Evolutionary conservation across 2,329 filamentous ascomycete species (phyloP), one percentile per base, ranked within the genome.

Genomic region (Pyricularia grisea): DNA sequence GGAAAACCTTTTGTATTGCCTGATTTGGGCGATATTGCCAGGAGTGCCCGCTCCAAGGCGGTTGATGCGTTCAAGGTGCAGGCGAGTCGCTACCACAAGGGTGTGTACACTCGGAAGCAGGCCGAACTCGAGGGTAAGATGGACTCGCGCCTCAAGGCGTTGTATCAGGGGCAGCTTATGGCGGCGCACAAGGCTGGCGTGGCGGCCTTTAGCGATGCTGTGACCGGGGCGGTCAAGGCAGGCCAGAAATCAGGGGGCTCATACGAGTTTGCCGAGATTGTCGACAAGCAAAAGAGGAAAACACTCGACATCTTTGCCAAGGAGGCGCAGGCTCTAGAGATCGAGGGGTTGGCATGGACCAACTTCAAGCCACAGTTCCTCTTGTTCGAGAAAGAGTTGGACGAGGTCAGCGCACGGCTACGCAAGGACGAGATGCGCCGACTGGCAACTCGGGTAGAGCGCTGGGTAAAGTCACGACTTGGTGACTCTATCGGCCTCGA

Each of bases 211-310:
- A 93, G 89, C 75, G 92, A 97, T 42, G 91, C 93, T 2, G 95
- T 99, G 65, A 88, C 89, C n/a, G 81, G 84, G 68, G 91, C 92
- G 66, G 94, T 99, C 72, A 99, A 98, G 80, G 84, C 87, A 30
- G 94, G 94, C 2, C 94, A 98, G 79, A 97, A 97, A 83, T 93
- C 93, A 69, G 94, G 94, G 27, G 91, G 89, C 9, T 86, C 87
- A 68, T 98, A 99, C 76, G 95, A 99, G 76, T 99, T 99, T 79
- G 93, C 94, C 27, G 91, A 96, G 73, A 97, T 98, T 74, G 95
- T 99, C 6, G 87, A 88, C 58, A 85, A 88, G 69, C 92, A 97
- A 78, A 97, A 95, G 81, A 86, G 86, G 74, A 88, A 88, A 77
- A 89, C 93, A 0, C 77, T 97, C 50, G 85, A 88, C 20, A 86